A percentile compares a stretch with the other conserved stretches of the same genome.
These are phyloP conservation scores for Chenopodium berlandieri DNA, from an alignment of 148 eudicot species.

Conservation along the genomic window DNA sequence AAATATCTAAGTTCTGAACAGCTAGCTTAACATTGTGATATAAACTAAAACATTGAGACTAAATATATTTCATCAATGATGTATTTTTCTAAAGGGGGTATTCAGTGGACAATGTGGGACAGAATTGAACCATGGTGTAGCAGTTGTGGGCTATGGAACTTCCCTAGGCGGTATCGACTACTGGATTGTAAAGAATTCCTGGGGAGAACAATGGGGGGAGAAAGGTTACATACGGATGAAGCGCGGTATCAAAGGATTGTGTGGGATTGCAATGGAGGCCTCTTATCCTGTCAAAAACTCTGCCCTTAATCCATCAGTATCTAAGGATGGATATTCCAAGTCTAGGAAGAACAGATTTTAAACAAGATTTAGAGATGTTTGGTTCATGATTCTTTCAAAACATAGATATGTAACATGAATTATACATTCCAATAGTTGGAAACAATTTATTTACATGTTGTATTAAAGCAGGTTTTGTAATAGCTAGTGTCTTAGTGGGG, in stretches of 20 bases:
- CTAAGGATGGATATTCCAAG: conserved; percentile 4
- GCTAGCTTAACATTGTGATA: background rate
- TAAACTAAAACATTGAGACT: background rate
- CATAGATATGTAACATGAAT: background rate
- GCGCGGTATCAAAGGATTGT: conserved; percentile 56
- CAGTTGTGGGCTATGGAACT: conserved; percentile 68
- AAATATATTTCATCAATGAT: background rate
- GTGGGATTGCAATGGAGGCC: conserved; percentile 77
- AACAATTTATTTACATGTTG: background rate
- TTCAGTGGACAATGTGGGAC: conserved; percentile 65
- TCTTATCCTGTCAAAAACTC: conserved; percentile 68
- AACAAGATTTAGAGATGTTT: background rate
- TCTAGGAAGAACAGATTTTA: conserved; percentile 42
- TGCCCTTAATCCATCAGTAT: conserved; percentile 36
- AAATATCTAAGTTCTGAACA: background rate
- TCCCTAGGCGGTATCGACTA: conserved; percentile 61
- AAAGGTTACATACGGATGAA: conserved; percentile 68
- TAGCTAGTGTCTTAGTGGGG: background rate
- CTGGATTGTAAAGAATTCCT: conserved; percentile 80
- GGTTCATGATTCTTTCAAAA: background rate
- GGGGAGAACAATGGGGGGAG: conserved; percentile 89
- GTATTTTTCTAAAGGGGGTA: conserved; percentile 51
- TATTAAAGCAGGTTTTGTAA: background rate
- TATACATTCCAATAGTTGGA: background rate
- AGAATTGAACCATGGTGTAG: conserved; percentile 72